Evolutionary conservation across 306 rosid species (phyloP), one percentile per base, ranked within the genome.

Genomic region (Cercis canadensis): DNA sequence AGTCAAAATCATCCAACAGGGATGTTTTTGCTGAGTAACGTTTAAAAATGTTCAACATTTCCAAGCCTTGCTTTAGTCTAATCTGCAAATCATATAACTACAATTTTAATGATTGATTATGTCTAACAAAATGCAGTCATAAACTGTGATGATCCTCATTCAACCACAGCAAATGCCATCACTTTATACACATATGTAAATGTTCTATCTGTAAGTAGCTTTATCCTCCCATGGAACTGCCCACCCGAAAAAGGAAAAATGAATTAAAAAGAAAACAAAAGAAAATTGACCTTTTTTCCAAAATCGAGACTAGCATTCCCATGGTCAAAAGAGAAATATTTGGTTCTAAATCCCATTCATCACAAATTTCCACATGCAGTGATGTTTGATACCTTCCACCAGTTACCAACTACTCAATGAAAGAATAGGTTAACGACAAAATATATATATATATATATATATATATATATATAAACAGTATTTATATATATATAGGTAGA

Each of bases 41-140:
- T 81, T 87, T 92, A 54, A 92, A 92, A 72, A 89, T 89, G 9
- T 76, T 80, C 78, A 92, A 82, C 95, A 92, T 81, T 75, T 87
- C 85, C 73, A 84, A 4, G 17, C 98, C 98, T 66, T 89, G 89
- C 82, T 89, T 80, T 31, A 89, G 67, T 21, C 80, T 89, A 73
- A 92, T 72, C 98, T 92, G 85, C 62, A 78, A 82, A 72, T 53
- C 52, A 66, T 18, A 59, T 49, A 13, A 62, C 54, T 24, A 69
- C 15, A 12, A 34, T 8, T 16, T 54, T 43, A 18, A 36, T 64
- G 6, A 37, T 54, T 52, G 17, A 64, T 18, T 46, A 62, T 13
- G 6, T 31, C 15, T 2, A 12, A 64, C 60, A 74, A 46, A 61
- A 49, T 21, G 49, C n/a, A 16, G 54, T 11, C 46, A 31, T 59